Conservation (phyloP, 495 filamentous ascomycete species). For the Lasiosphaeris hirsuta region DNA sequence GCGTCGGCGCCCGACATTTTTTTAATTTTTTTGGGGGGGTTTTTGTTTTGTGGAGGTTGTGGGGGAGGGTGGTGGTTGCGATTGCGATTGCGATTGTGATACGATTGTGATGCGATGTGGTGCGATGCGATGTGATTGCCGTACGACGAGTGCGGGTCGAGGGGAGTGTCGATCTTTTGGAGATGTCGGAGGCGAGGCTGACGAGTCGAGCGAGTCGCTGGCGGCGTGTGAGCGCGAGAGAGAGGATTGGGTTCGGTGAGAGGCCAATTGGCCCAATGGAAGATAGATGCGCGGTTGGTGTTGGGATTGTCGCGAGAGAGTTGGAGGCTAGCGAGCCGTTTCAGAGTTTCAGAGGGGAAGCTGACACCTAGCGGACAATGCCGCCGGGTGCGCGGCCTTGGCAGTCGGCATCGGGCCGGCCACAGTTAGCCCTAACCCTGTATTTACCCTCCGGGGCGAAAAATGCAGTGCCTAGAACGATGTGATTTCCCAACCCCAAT, state of each 20-base stretch:
- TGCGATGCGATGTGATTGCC: neutral
- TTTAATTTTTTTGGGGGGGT: too few relatives aligned
- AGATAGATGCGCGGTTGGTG: neutral
- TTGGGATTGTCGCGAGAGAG: neutral
- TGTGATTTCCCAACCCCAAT: neutral
- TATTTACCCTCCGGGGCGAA: neutral
- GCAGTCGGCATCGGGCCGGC: too few relatives aligned
- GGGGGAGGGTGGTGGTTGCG: neutral
- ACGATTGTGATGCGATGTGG: neutral
- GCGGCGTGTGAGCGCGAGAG: too few relatives aligned
- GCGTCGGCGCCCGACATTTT: constrained; percentile 45
- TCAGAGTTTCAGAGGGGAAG: neutral
- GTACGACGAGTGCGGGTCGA: neutral
- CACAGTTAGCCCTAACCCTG: neutral
- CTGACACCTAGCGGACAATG: neutral
- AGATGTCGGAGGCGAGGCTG: too few relatives aligned
- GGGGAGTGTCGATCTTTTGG: neutral
- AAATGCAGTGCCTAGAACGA: neutral
- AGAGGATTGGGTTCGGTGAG: too few relatives aligned
- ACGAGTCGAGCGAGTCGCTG: too few relatives aligned
- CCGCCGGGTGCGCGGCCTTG: neutral
- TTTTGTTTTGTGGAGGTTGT: neutral
- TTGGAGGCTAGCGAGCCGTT: neutral
- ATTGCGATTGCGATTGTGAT: neutral
- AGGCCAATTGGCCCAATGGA: too few relatives aligned